These are phyloP conservation scores for Penicillium waksmanii DNA, from an alignment of 495 filamentous ascomycete genomes.

Conservation along the genomic window DNA sequence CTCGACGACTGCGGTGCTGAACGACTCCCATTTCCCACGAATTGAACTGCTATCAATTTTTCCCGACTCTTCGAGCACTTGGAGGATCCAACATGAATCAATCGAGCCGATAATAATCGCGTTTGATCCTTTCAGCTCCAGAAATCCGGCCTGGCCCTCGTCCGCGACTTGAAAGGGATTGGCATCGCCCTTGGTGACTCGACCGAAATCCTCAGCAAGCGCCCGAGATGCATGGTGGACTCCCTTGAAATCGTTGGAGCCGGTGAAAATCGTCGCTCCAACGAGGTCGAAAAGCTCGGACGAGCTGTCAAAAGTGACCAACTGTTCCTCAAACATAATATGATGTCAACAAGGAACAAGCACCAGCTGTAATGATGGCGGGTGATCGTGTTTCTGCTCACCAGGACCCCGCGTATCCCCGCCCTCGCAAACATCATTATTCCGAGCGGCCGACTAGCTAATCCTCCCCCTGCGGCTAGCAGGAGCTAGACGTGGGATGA, in stretches of 20 bases:
- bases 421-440: neutral
- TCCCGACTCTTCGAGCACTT: constrained; percentile 52
- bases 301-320: constrained; percentile 21
- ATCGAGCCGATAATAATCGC: constrained; percentile 75
- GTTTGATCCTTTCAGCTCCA: constrained; percentile 14
- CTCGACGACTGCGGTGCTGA: constrained; percentile 60
- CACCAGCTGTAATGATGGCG: neutral
- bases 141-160: constrained; percentile 18
- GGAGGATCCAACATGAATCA: constrained; percentile 63
- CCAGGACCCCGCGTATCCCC: neutral
- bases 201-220: constrained; percentile 71
- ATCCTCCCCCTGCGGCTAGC: neutral
- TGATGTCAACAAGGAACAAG: neutral
- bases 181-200: constrained; percentile 62
- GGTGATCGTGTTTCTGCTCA: neutral
- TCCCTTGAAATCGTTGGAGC: constrained; percentile 62
- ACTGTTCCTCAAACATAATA: constrained; percentile 12
- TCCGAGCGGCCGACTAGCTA: neutral
- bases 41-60: constrained; percentile 60
- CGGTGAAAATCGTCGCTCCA: constrained; percentile 21
- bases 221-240: constrained; percentile 69
- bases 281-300: constrained; percentile 12
- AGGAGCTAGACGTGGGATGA: neutral
- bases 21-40: constrained; percentile 72
- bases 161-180: constrained; percentile 43